Conservation (phyloP, 176 grass and related monocot genomes). For the Ensete glaucum region DNA sequence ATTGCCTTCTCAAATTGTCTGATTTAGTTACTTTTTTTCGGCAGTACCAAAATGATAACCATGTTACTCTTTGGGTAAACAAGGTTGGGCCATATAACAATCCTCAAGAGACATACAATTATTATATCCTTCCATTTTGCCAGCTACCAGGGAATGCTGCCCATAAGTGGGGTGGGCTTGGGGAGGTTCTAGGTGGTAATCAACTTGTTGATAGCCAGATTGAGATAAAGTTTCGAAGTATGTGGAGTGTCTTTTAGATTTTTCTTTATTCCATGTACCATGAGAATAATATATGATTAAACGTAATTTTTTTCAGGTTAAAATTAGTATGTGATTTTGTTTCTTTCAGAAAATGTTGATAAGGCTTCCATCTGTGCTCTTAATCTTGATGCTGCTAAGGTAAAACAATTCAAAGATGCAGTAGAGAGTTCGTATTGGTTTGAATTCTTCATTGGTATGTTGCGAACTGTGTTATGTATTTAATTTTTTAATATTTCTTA, state of each 20-base stretch:
- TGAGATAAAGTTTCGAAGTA: conserved; percentile 89
- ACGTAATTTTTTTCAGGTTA: neutral
- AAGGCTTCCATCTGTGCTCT: conserved; percentile 69
- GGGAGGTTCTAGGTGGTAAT: conserved; percentile 97
- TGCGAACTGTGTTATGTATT: neutral
- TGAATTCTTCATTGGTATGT: conserved; percentile 96
- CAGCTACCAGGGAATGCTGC: conserved; percentile 61
- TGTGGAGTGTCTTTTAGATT: conserved; percentile 28
- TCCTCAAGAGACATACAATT: conserved; percentile 98
- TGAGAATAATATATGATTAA: neutral
- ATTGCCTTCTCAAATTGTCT: neutral
- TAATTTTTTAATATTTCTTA: conserved; percentile 9
- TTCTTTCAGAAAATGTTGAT: conserved; percentile 63
- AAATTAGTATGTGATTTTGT: neutral
- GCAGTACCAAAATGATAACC: conserved; percentile 78
- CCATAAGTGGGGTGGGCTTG: conserved; percentile 98
- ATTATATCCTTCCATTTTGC: conserved; percentile 96
- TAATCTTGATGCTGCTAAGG: conserved; percentile 69
- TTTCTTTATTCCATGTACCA: conserved; percentile 8
- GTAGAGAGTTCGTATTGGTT: conserved; percentile 96
- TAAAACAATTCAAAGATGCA: conserved; percentile 81
- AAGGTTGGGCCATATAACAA: conserved; percentile 99
- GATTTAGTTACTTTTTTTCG: conserved; percentile 7
- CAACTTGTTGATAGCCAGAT: conserved; percentile 96
- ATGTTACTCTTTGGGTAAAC: conserved; percentile 92